Evolutionary conservation across 176 grass and related monocot genomes (phyloP), one percentile per base, ranked within the genome.

Genomic region (Dactylis glomerata): DNA sequence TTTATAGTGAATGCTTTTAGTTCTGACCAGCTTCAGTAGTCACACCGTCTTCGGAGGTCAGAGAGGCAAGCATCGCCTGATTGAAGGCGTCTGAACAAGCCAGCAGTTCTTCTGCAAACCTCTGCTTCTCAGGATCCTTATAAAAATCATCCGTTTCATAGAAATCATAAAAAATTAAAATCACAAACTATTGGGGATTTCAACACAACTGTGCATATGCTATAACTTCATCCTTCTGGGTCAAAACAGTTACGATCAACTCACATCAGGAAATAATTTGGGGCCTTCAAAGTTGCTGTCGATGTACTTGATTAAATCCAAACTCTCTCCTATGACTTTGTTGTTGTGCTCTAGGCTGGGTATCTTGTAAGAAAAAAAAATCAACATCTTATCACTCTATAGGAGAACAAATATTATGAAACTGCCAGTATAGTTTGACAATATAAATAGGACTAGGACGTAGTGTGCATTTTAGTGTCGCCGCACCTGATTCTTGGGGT

Each of bases 301-400:
- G 2, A 94, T 92, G 77, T 88, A 97, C 83, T 90, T 90, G 74
- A 94, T 83, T 83, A 97, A 22, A 85, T 97, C 85, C 62, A 94
- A 81, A 23, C 91, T 94, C 79, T 97, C 87, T 73, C 91, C 91
- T 47, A 76, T 85, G 15, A 97, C 75, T 78, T 83, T 84, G 10
- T 94, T 92, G 14, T 92, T 85, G 78, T 97, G 87, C 66, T 97
- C 94, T 40, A 97, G 59, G 45, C 91, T 82, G 42, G 94, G 94
- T 16, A 97, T 57, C 94, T 92, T 90, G 62, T 11, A 5, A 52
- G 4, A 19, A n/a, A 84, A 19, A n/a, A 84, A 67, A 61, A 16
- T 2, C 8, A 31, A 19, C 26, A 88, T 7, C 41, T 70, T 59
- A 61, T 58, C 19, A 70, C 69, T 38, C 15, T 10, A 16, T 30